Evolutionary conservation across 2,329 filamentous ascomycete species (phyloP).

Genomic region (Fusarium phyllophilum): DNA sequence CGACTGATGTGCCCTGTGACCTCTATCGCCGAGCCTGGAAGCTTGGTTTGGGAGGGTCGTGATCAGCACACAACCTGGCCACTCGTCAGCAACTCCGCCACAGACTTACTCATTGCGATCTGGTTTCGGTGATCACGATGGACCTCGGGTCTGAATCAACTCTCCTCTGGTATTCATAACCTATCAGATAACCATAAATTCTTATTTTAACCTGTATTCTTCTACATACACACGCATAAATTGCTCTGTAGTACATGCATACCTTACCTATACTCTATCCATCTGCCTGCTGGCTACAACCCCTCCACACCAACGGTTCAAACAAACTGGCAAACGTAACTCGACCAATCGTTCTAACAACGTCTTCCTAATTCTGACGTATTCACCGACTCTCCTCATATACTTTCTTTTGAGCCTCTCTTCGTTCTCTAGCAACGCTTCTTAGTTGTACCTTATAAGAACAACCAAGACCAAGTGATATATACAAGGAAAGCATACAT

Average conservation of each 20-base stretch:
- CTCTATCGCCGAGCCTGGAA: background rate
- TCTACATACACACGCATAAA: background rate
- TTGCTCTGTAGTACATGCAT: background rate
- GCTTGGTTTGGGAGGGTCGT: constrained; percentile 12
- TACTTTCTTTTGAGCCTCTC: background rate
- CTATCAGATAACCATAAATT: background rate
- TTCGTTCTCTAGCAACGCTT: background rate
- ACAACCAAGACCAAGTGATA: background rate
- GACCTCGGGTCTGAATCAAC: constrained; percentile 2
- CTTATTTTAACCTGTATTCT: background rate
- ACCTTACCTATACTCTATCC: background rate
- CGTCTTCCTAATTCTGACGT: constrained; percentile 19
- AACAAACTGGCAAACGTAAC: constrained; percentile 12
- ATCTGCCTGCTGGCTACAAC: constrained; percentile 3
- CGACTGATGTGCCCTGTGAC: constrained; percentile 40
- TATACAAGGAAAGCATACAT: background rate
- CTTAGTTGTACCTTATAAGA: background rate
- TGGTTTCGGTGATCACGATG: constrained; percentile 22
- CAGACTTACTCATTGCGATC: constrained; percentile 1
- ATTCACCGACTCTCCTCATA: constrained; percentile 10
- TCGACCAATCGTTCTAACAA: constrained; percentile 13
- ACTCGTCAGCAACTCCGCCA: constrained; percentile 20
- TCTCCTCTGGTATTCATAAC: background rate
- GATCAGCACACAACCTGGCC: constrained; percentile 37
- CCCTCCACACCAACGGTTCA: constrained; percentile 12